phyloP scores from a whole-genome alignment of 495 filamentous ascomycete species.

The Tuber aestivum region DNA sequence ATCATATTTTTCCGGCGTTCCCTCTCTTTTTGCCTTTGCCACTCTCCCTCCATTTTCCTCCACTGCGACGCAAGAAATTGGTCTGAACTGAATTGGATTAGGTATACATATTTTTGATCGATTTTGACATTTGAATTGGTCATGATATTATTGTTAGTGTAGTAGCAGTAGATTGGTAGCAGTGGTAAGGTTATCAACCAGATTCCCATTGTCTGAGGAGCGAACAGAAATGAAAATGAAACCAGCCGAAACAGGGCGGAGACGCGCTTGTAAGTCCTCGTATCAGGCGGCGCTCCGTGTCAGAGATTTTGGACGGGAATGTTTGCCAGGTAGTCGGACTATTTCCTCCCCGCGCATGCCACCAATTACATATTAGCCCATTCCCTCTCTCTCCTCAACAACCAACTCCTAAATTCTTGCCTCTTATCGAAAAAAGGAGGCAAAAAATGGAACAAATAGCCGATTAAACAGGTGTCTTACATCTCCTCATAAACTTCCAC shows the following conservation, averaged over 20 bases:
- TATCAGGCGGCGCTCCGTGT: neutral
- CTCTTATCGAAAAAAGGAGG: neutral
- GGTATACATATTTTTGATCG: neutral
- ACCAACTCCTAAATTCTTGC: neutral
- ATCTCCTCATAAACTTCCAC: constrained; percentile 20
- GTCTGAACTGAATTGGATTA: neutral
- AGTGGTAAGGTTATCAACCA: neutral
- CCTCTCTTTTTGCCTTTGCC: neutral
- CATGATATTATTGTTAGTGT: neutral
- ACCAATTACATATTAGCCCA: neutral
- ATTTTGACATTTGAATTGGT: neutral
- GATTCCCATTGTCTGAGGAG: neutral
- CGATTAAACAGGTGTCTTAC: constrained; percentile 9
- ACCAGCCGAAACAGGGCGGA: neutral
- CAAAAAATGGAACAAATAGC: neutral
- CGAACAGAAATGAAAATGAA: neutral
- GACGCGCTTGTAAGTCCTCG: neutral
- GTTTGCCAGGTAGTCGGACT: neutral
- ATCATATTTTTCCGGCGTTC: neutral
- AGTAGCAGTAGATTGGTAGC: neutral
- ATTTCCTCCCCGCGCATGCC: neutral
- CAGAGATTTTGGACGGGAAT: neutral
- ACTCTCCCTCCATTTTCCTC: neutral
- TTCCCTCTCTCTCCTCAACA: neutral
- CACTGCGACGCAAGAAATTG: neutral